Evolutionary conservation across 2,329 filamentous ascomycete genomes (phyloP), one percentile per base, ranked within the genome.

Genomic region (Diaporthe sp.): DNA sequence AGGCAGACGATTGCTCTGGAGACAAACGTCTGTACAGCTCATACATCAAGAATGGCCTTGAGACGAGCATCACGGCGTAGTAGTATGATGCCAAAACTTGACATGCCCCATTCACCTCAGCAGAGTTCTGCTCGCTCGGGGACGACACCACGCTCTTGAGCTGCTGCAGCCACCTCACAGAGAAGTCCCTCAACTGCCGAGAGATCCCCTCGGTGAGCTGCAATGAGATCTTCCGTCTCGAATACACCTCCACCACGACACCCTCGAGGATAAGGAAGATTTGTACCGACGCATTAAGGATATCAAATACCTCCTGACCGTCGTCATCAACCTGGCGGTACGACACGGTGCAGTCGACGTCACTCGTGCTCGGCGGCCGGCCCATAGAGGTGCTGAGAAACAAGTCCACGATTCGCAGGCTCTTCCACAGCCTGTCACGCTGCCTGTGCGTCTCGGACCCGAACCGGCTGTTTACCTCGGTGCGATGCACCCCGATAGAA

Each of bases 1-100:
- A 74, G 0, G 78, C 60, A 6, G 77, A 45, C 0, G 78, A 72
- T 0, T 80, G 76, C 5, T 77, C 80, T 13, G 87, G 85, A 0
- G 84, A 83, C 5, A 89, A 76, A 0, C 88, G 82, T 38, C 84
- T 83, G 68, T 84, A 86, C 4, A 90, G 81, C 78, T 90, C 88
- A 66, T 88, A 89, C 87, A 90, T 89, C 9, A 90, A 82, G 68
- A 90, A 90, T 0, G 88, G 88, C 1, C 88, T 82, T 0, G 88
- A 88, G 0, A 90, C 87, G 4, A 90, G 83, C 82, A 90, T 90
- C n/a, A 90, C 88, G 0, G 87, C 86, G 74, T 90, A 90, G 78
- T 89, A 89, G 72, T 90, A 90, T 2, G 87, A 87, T 0, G 86
- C 84, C 10, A 90, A 78, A 0, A 89, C 85, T 78, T 89, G 87